Conservation (phyloP, 495 filamentous ascomycete species). For the Elasticomyces elasticus region DNA sequence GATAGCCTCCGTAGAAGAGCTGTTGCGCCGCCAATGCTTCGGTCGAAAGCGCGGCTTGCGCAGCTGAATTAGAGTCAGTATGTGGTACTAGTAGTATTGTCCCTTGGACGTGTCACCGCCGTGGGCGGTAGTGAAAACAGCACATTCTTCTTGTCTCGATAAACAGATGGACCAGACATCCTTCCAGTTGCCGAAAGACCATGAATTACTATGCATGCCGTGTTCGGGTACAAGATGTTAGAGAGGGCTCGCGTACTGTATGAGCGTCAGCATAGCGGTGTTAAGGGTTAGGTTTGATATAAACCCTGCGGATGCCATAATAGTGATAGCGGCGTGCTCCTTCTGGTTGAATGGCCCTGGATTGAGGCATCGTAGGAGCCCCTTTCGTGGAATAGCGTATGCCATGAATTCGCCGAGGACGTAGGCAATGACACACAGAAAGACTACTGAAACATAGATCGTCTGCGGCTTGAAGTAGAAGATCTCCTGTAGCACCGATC, state of each 20-base stretch:
- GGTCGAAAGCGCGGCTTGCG: slow-evolving; percentile 29
- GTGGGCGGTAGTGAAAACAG: too few relatives aligned
- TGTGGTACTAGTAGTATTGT: too few relatives aligned
- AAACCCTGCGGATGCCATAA: slow-evolving; percentile 38
- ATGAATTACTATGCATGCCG: too few relatives aligned
- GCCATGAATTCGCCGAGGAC: slow-evolving; percentile 32
- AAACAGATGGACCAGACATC: too few relatives aligned
- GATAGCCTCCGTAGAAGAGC: slow-evolving; percentile 37
- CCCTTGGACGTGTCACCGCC: too few relatives aligned
- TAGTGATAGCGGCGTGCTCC: slow-evolving; percentile 37
- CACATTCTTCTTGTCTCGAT: too few relatives aligned
- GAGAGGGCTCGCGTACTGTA: too few relatives aligned
- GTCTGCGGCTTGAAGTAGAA: slow-evolving; percentile 42
- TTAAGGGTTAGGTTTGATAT: too few relatives aligned
- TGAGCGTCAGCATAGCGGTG: too few relatives aligned
- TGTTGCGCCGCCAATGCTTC: slow-evolving; percentile 36
- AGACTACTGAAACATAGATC: slow-evolving; percentile 35
- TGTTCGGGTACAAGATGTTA: too few relatives aligned
- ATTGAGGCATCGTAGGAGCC: slow-evolving; percentile 34
- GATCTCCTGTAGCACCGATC: slow-evolving; percentile 24
- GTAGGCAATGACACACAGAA: slow-evolving; percentile 36
- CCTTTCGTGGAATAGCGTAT: slow-evolving; percentile 31
- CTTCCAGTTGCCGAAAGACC: too few relatives aligned
- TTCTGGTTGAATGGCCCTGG: slow-evolving; percentile 35
- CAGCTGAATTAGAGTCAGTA: too few relatives aligned